These are phyloP conservation scores for Monosporozyma aquatica DNA, from an alignment of 805 yeast genomes.

Conservation along the genomic window DNA sequence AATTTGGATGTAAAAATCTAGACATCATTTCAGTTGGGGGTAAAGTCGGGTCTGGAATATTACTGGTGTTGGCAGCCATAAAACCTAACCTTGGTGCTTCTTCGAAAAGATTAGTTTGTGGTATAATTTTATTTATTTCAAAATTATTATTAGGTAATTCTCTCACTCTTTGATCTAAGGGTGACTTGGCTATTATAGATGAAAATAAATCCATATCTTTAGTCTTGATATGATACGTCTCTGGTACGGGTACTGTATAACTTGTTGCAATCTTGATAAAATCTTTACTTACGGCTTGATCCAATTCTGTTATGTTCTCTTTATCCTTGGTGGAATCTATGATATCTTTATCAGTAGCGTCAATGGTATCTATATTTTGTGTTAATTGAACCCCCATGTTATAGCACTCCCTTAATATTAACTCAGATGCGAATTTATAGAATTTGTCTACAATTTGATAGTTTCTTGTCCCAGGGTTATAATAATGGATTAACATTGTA, in stretches of 20 bases:
- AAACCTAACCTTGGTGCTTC: constrained; percentile 37
- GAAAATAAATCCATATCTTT: constrained; percentile 73
- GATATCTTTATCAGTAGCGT: constrained; percentile 3
- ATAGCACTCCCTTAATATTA: constrained; percentile 53
- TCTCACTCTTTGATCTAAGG: constrained; percentile 65
- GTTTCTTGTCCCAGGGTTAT: constrained; percentile 39
- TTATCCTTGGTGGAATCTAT: constrained; percentile 9
- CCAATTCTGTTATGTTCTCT: constrained; percentile 26
- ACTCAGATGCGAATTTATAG: constrained; percentile 52
- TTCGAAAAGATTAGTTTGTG: constrained; percentile 33
- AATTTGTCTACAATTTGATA: constrained; percentile 53
- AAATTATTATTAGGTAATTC: constrained; percentile 55
- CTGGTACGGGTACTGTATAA: constrained; percentile 47
- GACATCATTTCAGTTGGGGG: constrained; percentile 47
- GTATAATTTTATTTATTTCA: constrained; percentile 57
- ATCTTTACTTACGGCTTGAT: constrained; percentile 43
- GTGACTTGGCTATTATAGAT: constrained; percentile 58
- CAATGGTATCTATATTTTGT: constrained; percentile 9
- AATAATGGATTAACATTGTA: constrained; percentile 38
- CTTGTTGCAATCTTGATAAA: constrained; percentile 49
- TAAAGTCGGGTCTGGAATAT: constrained; percentile 41
- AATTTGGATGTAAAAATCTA: constrained; percentile 50
- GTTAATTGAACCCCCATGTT: constrained; percentile 32
- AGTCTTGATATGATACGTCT: constrained; percentile 52
- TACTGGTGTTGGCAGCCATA: constrained; percentile 37